Evolutionary conservation across 2,329 filamentous ascomycete genomes (phyloP).

Genomic region (Eurotiales sp.): DNA sequence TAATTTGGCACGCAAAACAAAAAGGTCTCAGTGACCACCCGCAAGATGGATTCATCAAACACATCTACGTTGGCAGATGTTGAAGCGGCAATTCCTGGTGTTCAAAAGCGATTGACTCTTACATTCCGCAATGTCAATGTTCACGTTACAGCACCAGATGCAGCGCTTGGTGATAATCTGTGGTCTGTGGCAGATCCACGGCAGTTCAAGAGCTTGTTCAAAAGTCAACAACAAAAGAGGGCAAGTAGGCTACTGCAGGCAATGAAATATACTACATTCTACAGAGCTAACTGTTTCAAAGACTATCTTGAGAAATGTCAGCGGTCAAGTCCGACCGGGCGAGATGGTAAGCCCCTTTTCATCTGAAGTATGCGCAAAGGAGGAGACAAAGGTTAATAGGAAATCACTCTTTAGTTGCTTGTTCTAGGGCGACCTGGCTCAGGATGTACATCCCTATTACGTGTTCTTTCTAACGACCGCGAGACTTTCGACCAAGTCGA

Average conservation of each 20-base stretch:
- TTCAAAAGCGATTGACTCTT: conserved; percentile 32
- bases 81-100: neutral
- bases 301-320: conserved; percentile 39
- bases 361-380: neutral
- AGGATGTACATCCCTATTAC: conserved; percentile 68
- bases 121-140: conserved; percentile 35
- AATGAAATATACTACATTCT: neutral
- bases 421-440: conserved; percentile 65
- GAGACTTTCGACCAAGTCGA: conserved; percentile 55
- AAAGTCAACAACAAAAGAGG: conserved; percentile 23
- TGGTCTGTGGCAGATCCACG: conserved; percentile 31
- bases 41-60: conserved; percentile 2
- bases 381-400: conserved; percentile 7
- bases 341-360: conserved; percentile 36
- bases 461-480: conserved; percentile 63
- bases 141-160: conserved; percentile 32
- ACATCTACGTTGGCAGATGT: neutral
- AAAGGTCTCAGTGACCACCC: neutral
- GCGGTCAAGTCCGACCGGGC: conserved; percentile 40
- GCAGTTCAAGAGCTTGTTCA: conserved; percentile 23
- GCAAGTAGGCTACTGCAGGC: conserved; percentile 5
- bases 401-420: conserved; percentile 46
- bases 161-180: conserved; percentile 33
- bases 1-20: neutral
- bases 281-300: conserved; percentile 20